Conservation (phyloP, 2,329 filamentous ascomycete species). For the Ophiostoma novo-ulmi region DNA sequence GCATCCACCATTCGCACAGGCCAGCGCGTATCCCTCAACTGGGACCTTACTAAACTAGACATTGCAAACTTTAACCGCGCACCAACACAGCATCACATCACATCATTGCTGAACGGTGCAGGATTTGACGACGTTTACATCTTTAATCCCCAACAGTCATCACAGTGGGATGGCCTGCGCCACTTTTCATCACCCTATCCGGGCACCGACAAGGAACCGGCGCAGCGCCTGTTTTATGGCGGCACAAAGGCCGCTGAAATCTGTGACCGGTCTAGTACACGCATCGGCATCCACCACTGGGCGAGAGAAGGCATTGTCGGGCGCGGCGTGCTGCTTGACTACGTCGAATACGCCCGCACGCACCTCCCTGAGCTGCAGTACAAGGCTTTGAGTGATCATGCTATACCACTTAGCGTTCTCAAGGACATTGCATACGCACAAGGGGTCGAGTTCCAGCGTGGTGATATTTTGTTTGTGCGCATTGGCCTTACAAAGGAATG, state of each 20-base stretch:
- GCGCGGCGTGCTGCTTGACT: constrained; percentile 50
- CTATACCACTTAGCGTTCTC: constrained; percentile 33
- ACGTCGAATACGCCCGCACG: constrained; percentile 38
- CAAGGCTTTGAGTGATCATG: constrained; percentile 38
- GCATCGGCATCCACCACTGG: constrained; percentile 39
- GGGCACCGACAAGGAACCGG: constrained; percentile 37
- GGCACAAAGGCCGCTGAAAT: constrained; percentile 45
- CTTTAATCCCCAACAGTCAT: constrained; percentile 45
- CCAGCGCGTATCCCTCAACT: constrained; percentile 43
- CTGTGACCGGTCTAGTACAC: constrained; percentile 38
- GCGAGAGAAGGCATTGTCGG: constrained; percentile 44
- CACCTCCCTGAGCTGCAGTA: constrained; percentile 29
- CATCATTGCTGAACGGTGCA: constrained; percentile 35
- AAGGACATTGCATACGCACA: constrained; percentile 38
- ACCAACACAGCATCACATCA: constrained; percentile 36
- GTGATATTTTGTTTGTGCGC: constrained; percentile 50
- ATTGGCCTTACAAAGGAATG: constrained; percentile 48
- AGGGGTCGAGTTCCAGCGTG: constrained; percentile 43
- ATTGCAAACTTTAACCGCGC: constrained; percentile 31
- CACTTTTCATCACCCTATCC: constrained; percentile 36
- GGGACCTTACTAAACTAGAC: constrained; percentile 38
- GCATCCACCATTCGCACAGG: constrained; percentile 48
- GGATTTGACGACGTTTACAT: constrained; percentile 38
- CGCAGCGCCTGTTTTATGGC: constrained; percentile 45
- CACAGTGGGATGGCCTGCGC: constrained; percentile 47